Evolutionary conservation across 2,329 filamentous ascomycete species (phyloP).

Genomic region (Rutstroemia sp.): DNA sequence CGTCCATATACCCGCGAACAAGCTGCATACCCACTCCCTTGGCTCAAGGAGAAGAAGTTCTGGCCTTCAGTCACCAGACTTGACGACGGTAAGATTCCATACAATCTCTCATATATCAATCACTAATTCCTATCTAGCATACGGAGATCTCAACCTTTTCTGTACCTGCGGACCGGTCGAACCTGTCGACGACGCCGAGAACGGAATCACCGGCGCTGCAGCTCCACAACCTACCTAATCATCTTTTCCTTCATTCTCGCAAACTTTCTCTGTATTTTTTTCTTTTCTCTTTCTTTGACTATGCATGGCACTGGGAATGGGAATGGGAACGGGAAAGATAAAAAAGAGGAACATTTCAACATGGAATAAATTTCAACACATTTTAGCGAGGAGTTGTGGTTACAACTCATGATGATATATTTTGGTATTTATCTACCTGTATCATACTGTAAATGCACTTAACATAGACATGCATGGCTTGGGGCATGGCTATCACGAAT

Average conservation of each 20-base stretch:
- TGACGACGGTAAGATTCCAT: slow-evolving; percentile 65
- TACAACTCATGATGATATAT: no score
- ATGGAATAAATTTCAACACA: no score
- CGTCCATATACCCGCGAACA: slow-evolving; percentile 73
- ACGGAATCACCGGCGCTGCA: slow-evolving; percentile 20
- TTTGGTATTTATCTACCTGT: no score
- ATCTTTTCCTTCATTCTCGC: not conserved
- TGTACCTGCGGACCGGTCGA: slow-evolving; percentile 89
- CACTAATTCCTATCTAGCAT: slow-evolving; percentile 46
- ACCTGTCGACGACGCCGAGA: slow-evolving; percentile 54
- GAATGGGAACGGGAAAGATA: no score
- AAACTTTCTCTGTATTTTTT: no score
- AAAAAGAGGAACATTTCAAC: no score
- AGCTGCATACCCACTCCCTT: slow-evolving; percentile 80
- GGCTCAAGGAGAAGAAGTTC: slow-evolving; percentile 91
- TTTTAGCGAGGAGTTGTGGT: no score
- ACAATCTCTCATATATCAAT: slow-evolving; percentile 8
- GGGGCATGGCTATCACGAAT: no score
- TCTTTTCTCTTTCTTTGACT: no score
- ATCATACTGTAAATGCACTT: no score
- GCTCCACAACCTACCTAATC: slow-evolving; percentile 22
- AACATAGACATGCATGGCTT: no score
- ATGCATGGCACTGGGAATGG: no score
- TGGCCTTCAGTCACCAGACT: slow-evolving; percentile 85
- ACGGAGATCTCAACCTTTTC: slow-evolving; percentile 87